These are phyloP conservation scores for Leccinum pellstonianum DNA, from an alignment of 768 basidiomycete genomes.

Conservation along the genomic window DNA sequence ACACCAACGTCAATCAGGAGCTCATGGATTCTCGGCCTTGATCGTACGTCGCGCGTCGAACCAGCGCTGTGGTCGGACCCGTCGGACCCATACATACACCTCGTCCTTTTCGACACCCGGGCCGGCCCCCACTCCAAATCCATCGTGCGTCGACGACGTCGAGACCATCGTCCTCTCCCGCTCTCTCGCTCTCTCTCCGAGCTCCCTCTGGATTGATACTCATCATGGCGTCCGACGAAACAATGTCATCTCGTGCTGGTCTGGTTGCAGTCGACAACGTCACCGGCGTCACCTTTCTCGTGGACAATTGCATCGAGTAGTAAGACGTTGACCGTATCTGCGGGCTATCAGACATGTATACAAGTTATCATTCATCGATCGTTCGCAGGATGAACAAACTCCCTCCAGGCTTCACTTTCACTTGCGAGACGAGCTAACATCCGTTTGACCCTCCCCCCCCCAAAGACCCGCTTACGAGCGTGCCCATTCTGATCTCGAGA, in stretches of 20 bases:
- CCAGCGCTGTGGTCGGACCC: not conserved
- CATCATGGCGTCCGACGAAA: not conserved
- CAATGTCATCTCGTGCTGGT: constrained; percentile 16
- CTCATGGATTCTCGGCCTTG: constrained; percentile 79
- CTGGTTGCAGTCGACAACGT: constrained; percentile 37
- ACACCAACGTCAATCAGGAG: constrained; percentile 42
- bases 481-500: constrained; percentile 72
- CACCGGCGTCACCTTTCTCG: constrained; percentile 57
- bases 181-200: too few relatives aligned
- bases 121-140: constrained; percentile 70
- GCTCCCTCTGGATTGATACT: not conserved
- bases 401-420: constrained; percentile 70
- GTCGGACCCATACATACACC: not conserved
- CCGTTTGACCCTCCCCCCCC: constrained; percentile 39
- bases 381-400: constrained; percentile 68
- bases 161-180: constrained; percentile 61
- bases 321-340: constrained; percentile 22
- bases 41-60: constrained; percentile 47
- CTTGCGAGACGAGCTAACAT: constrained; percentile 58
- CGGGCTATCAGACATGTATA: not conserved
- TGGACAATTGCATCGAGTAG: constrained; percentile 84
- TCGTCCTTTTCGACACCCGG: constrained; percentile 73
- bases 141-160: constrained; percentile 57
- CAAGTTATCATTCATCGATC: not conserved
- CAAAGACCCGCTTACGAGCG: constrained; percentile 45